Evolutionary conservation across 1,284 basidiomycete genomes (phyloP), one percentile per base, ranked within the genome.

Genomic region (Boletellus sp.): DNA sequence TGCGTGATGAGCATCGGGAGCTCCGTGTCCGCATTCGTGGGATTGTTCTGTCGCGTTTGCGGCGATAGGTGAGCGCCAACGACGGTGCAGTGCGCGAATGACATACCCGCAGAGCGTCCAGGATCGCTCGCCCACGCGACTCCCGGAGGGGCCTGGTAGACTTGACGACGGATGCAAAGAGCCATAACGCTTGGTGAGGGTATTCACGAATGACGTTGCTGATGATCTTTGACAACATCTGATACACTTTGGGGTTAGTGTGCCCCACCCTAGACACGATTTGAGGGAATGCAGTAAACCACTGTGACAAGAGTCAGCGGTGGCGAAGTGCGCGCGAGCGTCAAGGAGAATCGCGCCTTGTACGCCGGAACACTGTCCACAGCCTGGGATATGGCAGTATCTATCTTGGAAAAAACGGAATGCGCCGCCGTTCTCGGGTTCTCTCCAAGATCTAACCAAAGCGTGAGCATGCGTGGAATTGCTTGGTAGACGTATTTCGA

Each of bases 401-500:
- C 86, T 53, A 89, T 74, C 56, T 77, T 76, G 19, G 56, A 60
- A 59, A 79, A 88, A 10, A 71, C 61, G 16, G 76, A 70, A 20
- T 62, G 68, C 10, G 53, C 53, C 13, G 64, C 54, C 16, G 65
- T 51, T 6, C 56, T 63, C 17, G 55, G 50, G 41, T 79, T 72
- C 60, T 94, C 93, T n/a, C 89, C 94, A 49, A 91, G 70, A 61
- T 98, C 94, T 41, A 99, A 74, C 94, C 95, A 99, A 35, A 99
- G 80, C 0, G 94, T 99, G 11, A 99, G 77, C 53, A 98, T 77
- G 29, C 96, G 82, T 1, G 96, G 95, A 57, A 99, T 81, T 0
- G 93, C 94, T 64, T 97, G 94, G 66, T 95, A 99, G 40, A 97
- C 89, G 67, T 89, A 98, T 73, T 99, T 99, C 36, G 94, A 93